These are phyloP conservation scores for Blastobotrys arbuscula DNA, from an alignment of 1,139 yeast species.

Conservation along the genomic window DNA sequence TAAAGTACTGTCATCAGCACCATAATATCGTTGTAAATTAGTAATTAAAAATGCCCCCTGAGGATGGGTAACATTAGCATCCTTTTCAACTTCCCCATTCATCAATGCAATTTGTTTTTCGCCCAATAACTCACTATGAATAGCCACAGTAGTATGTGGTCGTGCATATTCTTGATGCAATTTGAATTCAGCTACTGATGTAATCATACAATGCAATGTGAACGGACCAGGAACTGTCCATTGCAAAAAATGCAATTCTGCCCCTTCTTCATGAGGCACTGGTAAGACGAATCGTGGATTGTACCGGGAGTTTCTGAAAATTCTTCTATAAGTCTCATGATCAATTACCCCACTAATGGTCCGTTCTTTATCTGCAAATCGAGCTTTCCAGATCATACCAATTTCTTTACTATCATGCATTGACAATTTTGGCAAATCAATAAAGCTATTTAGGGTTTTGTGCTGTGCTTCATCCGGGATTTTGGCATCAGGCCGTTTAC, in stretches of 20 bases:
- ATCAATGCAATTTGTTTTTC: constrained; percentile 66
- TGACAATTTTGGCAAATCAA: constrained; percentile 61
- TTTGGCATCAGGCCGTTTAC: constrained; percentile 16
- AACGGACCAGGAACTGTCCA: constrained; percentile 87
- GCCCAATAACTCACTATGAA: constrained; percentile 72
- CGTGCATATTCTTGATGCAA: constrained; percentile 87
- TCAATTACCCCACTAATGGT: constrained; percentile 62
- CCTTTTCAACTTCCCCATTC: constrained; percentile 81
- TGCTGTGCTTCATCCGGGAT: constrained; percentile 30
- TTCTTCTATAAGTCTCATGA: constrained; percentile 49
- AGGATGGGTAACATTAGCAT: constrained; percentile 53
- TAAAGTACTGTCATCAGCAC: constrained; percentile 47
- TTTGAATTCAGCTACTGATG: constrained; percentile 89
- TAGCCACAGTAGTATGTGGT: constrained; percentile 87
- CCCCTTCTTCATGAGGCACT: constrained; percentile 44
- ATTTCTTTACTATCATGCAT: constrained; percentile 55
- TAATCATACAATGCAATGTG: constrained; percentile 85
- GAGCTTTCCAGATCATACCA: constrained; percentile 83
- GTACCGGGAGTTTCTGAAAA: constrained; percentile 62
- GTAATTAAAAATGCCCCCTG: constrained; percentile 76
- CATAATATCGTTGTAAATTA: constrained; percentile 85
- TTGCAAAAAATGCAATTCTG: constrained; percentile 88
- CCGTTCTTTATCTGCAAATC: constrained; percentile 60
- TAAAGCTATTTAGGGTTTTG: constrained; percentile 64
- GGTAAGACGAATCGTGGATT: constrained; percentile 56